A percentile compares a stretch with the other conserved stretches of the same genome.
These are phyloP conservation scores for Jaltomata sinuosa DNA, from an alignment of 257 asterid species.

Conservation along the genomic window DNA sequence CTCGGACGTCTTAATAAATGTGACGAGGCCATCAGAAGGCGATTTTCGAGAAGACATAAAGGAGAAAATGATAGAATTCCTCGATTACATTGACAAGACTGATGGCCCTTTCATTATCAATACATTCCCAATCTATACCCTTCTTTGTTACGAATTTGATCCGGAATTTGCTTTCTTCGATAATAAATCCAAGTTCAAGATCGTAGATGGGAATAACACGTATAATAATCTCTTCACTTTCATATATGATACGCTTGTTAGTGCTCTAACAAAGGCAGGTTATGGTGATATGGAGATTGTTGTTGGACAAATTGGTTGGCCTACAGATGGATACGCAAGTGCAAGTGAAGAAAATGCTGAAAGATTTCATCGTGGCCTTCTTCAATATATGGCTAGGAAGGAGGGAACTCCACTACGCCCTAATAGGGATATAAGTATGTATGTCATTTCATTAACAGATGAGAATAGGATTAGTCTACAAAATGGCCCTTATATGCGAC, in stretches of 20 bases:
- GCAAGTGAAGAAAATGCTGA: slow-evolving; percentile 20
- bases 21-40: slow-evolving; percentile 28
- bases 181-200: background rate
- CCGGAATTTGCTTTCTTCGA: slow-evolving; percentile 22
- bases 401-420: slow-evolving; percentile 45
- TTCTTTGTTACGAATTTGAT: background rate
- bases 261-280: slow-evolving; percentile 20
- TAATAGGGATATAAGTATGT: slow-evolving; percentile 9
- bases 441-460: slow-evolving; percentile 17
- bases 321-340: slow-evolving; percentile 29
- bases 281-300: background rate
- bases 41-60: slow-evolving; percentile 20
- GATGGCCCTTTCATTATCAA: slow-evolving; percentile 10
- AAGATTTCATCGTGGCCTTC: slow-evolving; percentile 16
- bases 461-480: background rate
- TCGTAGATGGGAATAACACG: slow-evolving; percentile 9
- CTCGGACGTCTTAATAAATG: background rate
- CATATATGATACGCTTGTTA: slow-evolving; percentile 17
- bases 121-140: slow-evolving; percentile 3
- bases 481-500: slow-evolving; percentile 6
- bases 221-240: slow-evolving; percentile 26
- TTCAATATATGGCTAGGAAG: slow-evolving; percentile 8
- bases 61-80: background rate
- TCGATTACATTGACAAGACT: background rate
- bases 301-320: slow-evolving; percentile 35